A percentile compares a stretch with the other conserved stretches of the same genome.
phyloP scores from a whole-genome alignment of 192 early-diverging fungal genomes.

The Diversispora epigaea region DNA sequence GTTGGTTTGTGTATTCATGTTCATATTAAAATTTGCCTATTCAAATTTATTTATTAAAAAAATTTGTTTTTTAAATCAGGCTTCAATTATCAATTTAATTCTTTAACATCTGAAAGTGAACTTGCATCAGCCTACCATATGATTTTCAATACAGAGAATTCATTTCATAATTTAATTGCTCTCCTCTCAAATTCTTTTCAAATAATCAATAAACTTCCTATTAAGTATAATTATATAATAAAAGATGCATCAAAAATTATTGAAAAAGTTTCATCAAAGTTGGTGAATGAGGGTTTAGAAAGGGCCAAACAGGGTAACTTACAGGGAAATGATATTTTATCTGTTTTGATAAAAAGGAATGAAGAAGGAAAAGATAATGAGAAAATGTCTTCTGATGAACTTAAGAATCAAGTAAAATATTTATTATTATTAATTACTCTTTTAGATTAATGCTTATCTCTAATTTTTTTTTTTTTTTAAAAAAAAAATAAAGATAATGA shows the following conservation, averaged over 20 bases:
- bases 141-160: too few relatives aligned
- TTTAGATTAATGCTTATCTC: background rate
- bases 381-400: constrained; percentile 42
- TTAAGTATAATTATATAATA: constrained; percentile 23
- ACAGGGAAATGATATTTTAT: constrained; percentile 45
- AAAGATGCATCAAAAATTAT: constrained; percentile 33
- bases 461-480: background rate
- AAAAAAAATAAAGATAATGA: background rate
- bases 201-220: constrained; percentile 33
- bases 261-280: constrained; percentile 35
- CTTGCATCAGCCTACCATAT: constrained; percentile 46
- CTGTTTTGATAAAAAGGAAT: constrained; percentile 44
- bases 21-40: background rate
- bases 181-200: constrained; percentile 35
- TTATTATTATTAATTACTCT: background rate
- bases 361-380: constrained; percentile 40
- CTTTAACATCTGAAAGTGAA: constrained; percentile 41
- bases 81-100: constrained; percentile 51
- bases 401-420: constrained; percentile 44
- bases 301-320: constrained; percentile 23
- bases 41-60: background rate
- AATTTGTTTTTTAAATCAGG: constrained; percentile 23
- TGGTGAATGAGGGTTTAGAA: constrained; percentile 43
- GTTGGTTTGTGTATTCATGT: constrained; percentile 31
- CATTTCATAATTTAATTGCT: constrained; percentile 2